Evolutionary conservation across 139 green algal genomes (phyloP).

Genomic region (Zygnema circumcarinatum): DNA sequence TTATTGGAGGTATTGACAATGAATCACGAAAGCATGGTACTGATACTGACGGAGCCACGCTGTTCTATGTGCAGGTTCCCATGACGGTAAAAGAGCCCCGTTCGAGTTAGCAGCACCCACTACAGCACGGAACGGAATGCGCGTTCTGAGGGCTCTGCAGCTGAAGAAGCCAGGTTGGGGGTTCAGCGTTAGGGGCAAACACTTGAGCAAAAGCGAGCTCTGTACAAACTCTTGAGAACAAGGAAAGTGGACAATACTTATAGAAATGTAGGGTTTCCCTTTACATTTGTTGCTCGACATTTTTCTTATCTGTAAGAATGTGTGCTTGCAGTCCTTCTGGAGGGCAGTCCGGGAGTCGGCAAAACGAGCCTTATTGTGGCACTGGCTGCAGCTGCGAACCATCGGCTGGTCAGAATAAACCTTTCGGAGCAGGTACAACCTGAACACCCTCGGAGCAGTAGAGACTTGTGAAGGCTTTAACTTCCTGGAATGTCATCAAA

Average conservation of each 20-base stretch:
- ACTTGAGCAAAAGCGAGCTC: too few relatives aligned
- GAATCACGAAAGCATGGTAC: too few relatives aligned
- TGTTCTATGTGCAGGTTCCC: too few relatives aligned
- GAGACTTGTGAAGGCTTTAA: not conserved
- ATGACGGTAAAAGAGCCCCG: constrained; percentile 28
- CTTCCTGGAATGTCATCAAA: too few relatives aligned
- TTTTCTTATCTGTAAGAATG: not conserved
- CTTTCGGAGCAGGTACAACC: constrained; percentile 68
- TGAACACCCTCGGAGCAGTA: not conserved
- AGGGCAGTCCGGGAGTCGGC: constrained; percentile 94
- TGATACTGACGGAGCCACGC: too few relatives aligned
- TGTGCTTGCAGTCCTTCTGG: constrained; percentile 83
- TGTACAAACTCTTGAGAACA: too few relatives aligned
- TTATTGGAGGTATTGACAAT: too few relatives aligned
- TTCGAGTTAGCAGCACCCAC: constrained; percentile 91
- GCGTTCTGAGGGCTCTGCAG: constrained; percentile 88
- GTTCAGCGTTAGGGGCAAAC: too few relatives aligned
- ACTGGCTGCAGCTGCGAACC: constrained; percentile 74
- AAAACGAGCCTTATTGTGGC: constrained; percentile 94
- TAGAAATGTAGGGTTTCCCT: too few relatives aligned
- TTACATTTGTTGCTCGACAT: too few relatives aligned
- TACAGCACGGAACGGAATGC: constrained; percentile 84
- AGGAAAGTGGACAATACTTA: too few relatives aligned
- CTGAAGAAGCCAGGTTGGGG: constrained; percentile 59
- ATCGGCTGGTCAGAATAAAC: constrained; percentile 90